Evolutionary conservation across 306 rosid genomes (phyloP), one percentile per base, ranked within the genome.

Genomic region (Rosa lucieae): DNA sequence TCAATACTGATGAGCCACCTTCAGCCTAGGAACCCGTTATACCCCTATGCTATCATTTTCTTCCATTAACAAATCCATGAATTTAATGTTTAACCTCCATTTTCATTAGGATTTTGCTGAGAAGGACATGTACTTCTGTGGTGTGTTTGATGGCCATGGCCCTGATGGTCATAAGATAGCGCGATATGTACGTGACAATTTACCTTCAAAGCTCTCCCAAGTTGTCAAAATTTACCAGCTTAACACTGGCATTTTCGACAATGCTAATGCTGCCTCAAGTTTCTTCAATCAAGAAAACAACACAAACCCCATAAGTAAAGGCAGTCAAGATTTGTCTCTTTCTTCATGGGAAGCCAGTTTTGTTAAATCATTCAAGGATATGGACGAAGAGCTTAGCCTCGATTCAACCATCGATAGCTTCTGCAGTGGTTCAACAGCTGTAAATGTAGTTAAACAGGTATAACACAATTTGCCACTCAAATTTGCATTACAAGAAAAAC

Each of bases 121-220:
- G 73, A 74, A 87, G 67, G 94, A 82, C 44, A 76, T 82, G 91
- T 48, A 82, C 48, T 87, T 93, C 56, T 96, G 98, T 46, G 99
- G 98, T 39, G 96, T 96, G 82, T 96, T 96, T 72, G 99, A 96
- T 82, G 99, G 99, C 48, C 99, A 96, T 77, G 98, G 99, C 76
- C 97, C 98, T 49, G 71, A 76, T 47, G 99, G 99, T 14, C 99
- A 96, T 85, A 87, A 76, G 69, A 85, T 93, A 26, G 84, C 98
- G 6, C 92, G 88, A 49, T 84, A 82, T 48, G 83, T 90, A 42
- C 90, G 98, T 7, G 89, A 93, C 72, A 77, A 72, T 67, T 78
- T 96, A 6, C 98, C 99, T n/a, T 69, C 83, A n/a, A 93, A 86
- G 79, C 90, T 96, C 59, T 82, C 97, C 13, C 84, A 75, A 77